These are phyloP conservation scores for Ciborinia camelliae DNA, from an alignment of 2,329 filamentous ascomycete genomes.

Conservation along the genomic window DNA sequence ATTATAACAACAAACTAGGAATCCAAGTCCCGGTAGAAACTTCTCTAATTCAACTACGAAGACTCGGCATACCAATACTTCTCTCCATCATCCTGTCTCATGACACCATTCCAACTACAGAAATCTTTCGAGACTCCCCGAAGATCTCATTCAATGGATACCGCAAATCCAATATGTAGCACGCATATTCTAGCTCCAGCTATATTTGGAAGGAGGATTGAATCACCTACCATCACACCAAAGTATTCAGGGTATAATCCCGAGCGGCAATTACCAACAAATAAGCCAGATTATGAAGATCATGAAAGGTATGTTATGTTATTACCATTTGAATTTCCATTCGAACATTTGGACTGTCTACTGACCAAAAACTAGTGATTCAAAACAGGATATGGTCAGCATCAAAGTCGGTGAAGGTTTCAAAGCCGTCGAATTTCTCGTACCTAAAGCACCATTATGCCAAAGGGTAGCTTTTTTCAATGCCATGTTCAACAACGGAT, in stretches of 20 bases:
- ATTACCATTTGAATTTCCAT: neutral
- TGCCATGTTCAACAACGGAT: neutral
- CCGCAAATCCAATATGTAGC: neutral
- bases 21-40: too few species aligned
- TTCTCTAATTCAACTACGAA: too few species aligned
- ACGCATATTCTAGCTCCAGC: too few species aligned
- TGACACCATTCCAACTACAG: neutral
- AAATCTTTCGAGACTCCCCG: neutral
- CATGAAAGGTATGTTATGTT: neutral
- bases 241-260: too few species aligned
- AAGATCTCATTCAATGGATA: neutral
- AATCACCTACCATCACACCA: too few species aligned
- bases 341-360: neutral
- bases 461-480: neutral
- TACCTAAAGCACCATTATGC: neutral
- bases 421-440: neutral
- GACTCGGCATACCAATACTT: too few species aligned
- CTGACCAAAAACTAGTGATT: neutral
- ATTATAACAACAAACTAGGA: too few species aligned
- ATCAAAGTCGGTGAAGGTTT: neutral
- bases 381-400: neutral
- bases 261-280: too few species aligned
- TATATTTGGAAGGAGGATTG: too few species aligned
- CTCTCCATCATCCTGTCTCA: too few species aligned
- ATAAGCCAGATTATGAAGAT: too few species aligned